Conservation (phyloP, 805 yeast genomes). For the Myxozyma vanderwaltii region DNA sequence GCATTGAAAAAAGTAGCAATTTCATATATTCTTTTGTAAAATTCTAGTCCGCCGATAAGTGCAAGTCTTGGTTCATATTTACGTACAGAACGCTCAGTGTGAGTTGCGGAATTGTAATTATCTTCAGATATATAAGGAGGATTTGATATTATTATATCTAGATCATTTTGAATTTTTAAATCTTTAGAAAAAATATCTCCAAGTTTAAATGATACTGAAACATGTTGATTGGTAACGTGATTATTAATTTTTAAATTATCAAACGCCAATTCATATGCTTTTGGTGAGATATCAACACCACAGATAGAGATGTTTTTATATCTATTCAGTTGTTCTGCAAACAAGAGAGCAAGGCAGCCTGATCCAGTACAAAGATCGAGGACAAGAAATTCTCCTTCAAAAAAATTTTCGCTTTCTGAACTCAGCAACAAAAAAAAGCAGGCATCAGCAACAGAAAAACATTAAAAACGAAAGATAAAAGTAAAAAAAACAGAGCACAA, state of each 20-base stretch:
- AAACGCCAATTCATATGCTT: slow-evolving; percentile 55
- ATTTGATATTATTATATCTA: slow-evolving; percentile 71
- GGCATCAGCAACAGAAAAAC: neutral
- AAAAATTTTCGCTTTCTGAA: neutral
- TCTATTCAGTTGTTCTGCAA: slow-evolving; percentile 44
- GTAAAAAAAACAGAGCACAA: no score
- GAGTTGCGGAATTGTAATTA: slow-evolving; percentile 45
- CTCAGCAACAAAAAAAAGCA: neutral
- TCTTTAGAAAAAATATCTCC: slow-evolving; percentile 16
- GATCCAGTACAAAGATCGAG: slow-evolving; percentile 85
- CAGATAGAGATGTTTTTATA: slow-evolving; percentile 36
- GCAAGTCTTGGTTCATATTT: slow-evolving; percentile 77
- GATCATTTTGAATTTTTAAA: neutral
- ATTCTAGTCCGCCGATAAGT: slow-evolving; percentile 73
- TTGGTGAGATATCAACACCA: slow-evolving; percentile 60
- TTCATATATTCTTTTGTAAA: slow-evolving; percentile 59
- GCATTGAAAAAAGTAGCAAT: slow-evolving; percentile 50
- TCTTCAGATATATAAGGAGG: slow-evolving; percentile 79
- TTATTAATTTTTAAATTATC: slow-evolving; percentile 46
- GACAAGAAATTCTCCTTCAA: slow-evolving; percentile 39
- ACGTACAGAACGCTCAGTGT: slow-evolving; percentile 65
- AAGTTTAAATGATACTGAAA: slow-evolving; percentile 12
- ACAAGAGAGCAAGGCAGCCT: slow-evolving; percentile 75
- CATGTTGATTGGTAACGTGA: neutral
- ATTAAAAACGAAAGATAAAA: no score